Percentiles rank a stretch among this genome's conserved stretches.
Evolutionary conservation across 129 eudicot genomes (phyloP).

Genomic region (Kitagawia praeruptora): DNA sequence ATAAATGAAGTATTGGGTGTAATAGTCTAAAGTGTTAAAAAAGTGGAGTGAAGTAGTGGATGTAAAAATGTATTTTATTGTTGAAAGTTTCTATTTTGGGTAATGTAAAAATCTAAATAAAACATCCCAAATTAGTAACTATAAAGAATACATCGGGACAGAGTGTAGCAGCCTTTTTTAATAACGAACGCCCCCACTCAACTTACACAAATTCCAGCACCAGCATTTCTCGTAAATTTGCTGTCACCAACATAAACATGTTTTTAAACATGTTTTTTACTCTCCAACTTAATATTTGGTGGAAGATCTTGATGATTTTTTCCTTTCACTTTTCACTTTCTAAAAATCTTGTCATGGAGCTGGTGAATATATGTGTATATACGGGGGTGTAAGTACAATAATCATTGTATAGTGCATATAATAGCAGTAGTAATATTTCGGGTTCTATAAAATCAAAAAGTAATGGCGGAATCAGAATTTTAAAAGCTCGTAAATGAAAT

Average conservation of each 20-base stretch:
- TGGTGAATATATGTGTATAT: neutral
- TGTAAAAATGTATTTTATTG: too few species aligned
- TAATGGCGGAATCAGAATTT: neutral
- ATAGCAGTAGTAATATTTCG: neutral
- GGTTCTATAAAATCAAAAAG: neutral
- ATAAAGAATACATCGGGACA: too few species aligned
- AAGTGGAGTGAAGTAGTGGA: too few species aligned
- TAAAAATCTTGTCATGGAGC: neutral
- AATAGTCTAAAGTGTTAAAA: too few species aligned
- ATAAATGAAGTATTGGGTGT: too few species aligned
- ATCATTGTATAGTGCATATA: neutral
- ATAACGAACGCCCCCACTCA: constrained; percentile 1
- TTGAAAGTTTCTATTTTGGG: too few species aligned
- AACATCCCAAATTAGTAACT: too few species aligned
- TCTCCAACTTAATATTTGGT: neutral
- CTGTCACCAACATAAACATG: constrained; percentile 1
- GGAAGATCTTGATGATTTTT: neutral
- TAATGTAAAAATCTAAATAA: too few species aligned
- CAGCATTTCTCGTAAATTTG: neutral
- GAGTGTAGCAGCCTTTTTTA: neutral
- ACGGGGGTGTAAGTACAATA: neutral
- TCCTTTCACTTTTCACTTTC: neutral
- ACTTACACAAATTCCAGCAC: neutral
- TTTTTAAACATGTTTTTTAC: constrained; percentile 8
- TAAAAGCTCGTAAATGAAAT: too few species aligned